These are phyloP conservation scores for Podila minutissima DNA, from an alignment of 192 early-diverging fungal species.

Conservation along the genomic window DNA sequence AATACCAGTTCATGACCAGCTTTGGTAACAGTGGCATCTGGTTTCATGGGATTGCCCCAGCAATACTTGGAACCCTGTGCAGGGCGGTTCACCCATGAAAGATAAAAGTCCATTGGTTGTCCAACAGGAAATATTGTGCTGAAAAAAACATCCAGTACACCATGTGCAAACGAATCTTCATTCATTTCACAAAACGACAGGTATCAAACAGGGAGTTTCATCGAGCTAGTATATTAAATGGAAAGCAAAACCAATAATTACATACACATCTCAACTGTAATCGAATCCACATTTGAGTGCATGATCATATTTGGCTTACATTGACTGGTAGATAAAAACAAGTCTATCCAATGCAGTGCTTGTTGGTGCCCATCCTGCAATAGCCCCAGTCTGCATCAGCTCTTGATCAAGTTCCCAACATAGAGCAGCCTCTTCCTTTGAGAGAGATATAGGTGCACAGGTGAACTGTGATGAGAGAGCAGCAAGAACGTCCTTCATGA, in stretches of 20 bases:
- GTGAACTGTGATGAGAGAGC: not conserved
- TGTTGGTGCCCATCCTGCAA: not conserved
- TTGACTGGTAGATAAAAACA: not conserved
- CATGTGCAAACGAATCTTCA: not conserved
- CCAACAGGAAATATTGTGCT: not conserved
- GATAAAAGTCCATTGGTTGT: constrained; percentile 1
- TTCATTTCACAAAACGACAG: not conserved
- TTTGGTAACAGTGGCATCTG: not conserved
- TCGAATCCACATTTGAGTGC: too few relatives aligned
- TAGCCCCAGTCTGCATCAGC: not conserved
- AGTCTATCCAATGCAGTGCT: not conserved
- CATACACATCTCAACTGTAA: too few relatives aligned
- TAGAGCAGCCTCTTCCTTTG: not conserved
- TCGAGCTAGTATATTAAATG: not conserved
- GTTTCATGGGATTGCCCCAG: not conserved
- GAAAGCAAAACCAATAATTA: not conserved
- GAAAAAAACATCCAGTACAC: not conserved
- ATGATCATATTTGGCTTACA: too few relatives aligned
- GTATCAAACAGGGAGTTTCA: not conserved
- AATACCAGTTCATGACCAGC: not conserved
- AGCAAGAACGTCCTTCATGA: not conserved
- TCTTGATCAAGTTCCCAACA: not conserved
- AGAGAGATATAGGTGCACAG: not conserved
- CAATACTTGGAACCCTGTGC: not conserved
- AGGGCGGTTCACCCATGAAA: not conserved